Percentiles rank a stretch among this genome's conserved stretches.
These are phyloP conservation scores for Ogataea parapolymorpha DNA, from an alignment of 805 yeast species.

Conservation along the genomic window DNA sequence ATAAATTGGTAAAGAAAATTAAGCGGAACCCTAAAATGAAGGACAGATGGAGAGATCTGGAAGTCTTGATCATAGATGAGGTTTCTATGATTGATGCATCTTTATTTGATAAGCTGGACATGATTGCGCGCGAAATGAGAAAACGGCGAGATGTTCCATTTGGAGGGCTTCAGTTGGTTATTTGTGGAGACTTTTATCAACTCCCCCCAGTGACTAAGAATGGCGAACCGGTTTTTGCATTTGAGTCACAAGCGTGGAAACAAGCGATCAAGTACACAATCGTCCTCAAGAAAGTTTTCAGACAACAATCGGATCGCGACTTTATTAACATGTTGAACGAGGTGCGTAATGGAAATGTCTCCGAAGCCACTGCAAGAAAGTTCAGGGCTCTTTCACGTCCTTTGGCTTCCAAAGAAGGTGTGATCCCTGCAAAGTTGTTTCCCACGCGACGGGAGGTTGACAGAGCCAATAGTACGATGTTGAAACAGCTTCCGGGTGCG, in stretches of 20 bases:
- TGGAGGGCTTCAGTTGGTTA: slow-evolving; percentile 76
- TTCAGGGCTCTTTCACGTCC: slow-evolving; percentile 53
- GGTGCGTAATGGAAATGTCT: slow-evolving; percentile 61
- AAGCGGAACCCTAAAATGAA: slow-evolving; percentile 47
- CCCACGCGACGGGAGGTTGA: slow-evolving; percentile 74
- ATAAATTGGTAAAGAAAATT: slow-evolving; percentile 47
- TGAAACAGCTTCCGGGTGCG: slow-evolving; percentile 44
- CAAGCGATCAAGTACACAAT: slow-evolving; percentile 54
- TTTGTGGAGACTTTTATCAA: slow-evolving; percentile 82
- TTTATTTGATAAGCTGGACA: slow-evolving; percentile 60
- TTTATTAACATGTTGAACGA: slow-evolving; percentile 75
- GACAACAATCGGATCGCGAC: slow-evolving; percentile 71
- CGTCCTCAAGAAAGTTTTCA: slow-evolving; percentile 60
- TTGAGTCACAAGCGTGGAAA: slow-evolving; percentile 64
- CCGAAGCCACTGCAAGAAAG: slow-evolving; percentile 43
- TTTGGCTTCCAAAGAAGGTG: slow-evolving; percentile 49
- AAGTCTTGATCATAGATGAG: slow-evolving; percentile 72
- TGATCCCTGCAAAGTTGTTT: slow-evolving; percentile 71
- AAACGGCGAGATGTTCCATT: slow-evolving; percentile 46
- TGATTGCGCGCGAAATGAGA: slow-evolving; percentile 52
- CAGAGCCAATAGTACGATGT: slow-evolving; percentile 51
- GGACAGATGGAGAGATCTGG: slow-evolving; percentile 52
- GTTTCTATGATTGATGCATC: slow-evolving; percentile 76
- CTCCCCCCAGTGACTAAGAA: slow-evolving; percentile 65
- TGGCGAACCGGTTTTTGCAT: slow-evolving; percentile 47